Evolutionary conservation across 805 yeast species (phyloP).

Genomic region (Ogataea thermomethanolica): DNA sequence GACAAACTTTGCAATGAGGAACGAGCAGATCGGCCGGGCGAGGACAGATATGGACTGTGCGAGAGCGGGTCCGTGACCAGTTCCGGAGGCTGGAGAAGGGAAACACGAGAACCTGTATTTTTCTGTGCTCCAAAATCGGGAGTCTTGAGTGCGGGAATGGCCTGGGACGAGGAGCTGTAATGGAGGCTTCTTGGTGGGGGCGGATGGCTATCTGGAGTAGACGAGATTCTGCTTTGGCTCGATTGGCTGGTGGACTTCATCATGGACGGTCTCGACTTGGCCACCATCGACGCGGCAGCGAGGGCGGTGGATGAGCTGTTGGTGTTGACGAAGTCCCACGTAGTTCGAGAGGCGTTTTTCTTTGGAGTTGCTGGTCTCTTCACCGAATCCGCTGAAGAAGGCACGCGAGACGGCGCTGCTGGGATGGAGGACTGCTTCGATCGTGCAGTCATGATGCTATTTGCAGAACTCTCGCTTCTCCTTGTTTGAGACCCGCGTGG

Average conservation of each 20-base stretch:
- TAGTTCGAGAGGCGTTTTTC: slow-evolving; percentile 7
- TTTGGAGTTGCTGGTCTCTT: slow-evolving; percentile 9
- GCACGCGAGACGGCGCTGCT: slow-evolving; percentile 3
- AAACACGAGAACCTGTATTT: not conserved
- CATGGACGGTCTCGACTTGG: slow-evolving; percentile 28
- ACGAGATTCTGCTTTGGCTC: not conserved
- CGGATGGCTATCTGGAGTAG: slow-evolving; percentile 1
- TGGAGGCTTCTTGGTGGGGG: slow-evolving; percentile 1
- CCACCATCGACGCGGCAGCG: slow-evolving; percentile 37
- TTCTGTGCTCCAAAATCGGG: slow-evolving; percentile 8
- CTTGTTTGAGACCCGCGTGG: not conserved
- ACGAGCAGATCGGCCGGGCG: slow-evolving; percentile 10
- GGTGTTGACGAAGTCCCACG: slow-evolving; percentile 30
- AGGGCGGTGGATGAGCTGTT: slow-evolving; percentile 32
- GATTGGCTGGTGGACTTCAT: slow-evolving; percentile 22
- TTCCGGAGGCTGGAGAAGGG: slow-evolving; percentile 9
- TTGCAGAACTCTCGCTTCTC: slow-evolving; percentile 1
- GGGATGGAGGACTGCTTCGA: slow-evolving; percentile 1
- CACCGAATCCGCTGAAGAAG: slow-evolving; percentile 7
- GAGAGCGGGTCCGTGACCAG: slow-evolving; percentile 11
- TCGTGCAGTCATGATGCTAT: slow-evolving; percentile 1
- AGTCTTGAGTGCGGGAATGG: slow-evolving; percentile 12
- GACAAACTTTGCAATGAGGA: slow-evolving; percentile 8
- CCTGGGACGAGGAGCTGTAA: not conserved
- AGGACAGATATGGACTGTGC: slow-evolving; percentile 8